Base-by-base conservation (phyloP, 768 basidiomycete genomes). In the Punctularia strigosozonata region DNA sequence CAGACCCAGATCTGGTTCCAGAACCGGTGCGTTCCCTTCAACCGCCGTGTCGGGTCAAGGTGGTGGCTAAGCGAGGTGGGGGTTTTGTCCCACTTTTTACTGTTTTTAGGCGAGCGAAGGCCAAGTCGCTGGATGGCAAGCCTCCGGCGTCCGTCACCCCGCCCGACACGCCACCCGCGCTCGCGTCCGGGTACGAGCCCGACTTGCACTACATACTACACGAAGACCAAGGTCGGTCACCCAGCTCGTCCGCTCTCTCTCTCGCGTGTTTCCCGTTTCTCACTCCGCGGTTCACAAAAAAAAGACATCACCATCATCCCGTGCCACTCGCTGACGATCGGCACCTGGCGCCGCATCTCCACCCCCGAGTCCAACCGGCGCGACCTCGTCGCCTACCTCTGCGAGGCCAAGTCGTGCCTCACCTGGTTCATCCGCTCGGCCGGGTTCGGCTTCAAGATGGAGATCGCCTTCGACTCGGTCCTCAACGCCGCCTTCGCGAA, bases 1-100 rank as follows among this genome's bases (percentile, higher is more conserved):
- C 86, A 88, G 63, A 86, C 82, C 0, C 86, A 88, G 58, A 81
- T 89, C 34, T 88, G 86, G 86, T 89, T 87, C 50, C 85, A 89
- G 55, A 88, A 89, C 53, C 66, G 85, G 85, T 80, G 46, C 41
- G 64, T 46, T 8, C 14, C 15, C 21, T 10, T 13, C 5, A 22
- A 14, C 30, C 35, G 45, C 21, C 45, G 26, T 39, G 13, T n/a
- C n/a, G n/a, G n/a, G n/a, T n/a, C n/a, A n/a, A n/a, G n/a, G n/a
- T n/a, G n/a, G n/a, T n/a, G n/a, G n/a, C n/a, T n/a, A n/a, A n/a
- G n/a, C n/a, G n/a, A n/a, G n/a, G n/a, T n/a, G n/a, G n/a, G n/a
- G n/a, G n/a, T n/a, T n/a, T n/a, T 25, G 6, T 12, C 36, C 48
- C 20, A 5, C 47, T 46, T 4, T 24, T 5, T 23, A 23, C 6